Evolutionary conservation across 305 asterid genomes (phyloP), one percentile per base, ranked within the genome.

Genomic region (Fraxinus albicans): DNA sequence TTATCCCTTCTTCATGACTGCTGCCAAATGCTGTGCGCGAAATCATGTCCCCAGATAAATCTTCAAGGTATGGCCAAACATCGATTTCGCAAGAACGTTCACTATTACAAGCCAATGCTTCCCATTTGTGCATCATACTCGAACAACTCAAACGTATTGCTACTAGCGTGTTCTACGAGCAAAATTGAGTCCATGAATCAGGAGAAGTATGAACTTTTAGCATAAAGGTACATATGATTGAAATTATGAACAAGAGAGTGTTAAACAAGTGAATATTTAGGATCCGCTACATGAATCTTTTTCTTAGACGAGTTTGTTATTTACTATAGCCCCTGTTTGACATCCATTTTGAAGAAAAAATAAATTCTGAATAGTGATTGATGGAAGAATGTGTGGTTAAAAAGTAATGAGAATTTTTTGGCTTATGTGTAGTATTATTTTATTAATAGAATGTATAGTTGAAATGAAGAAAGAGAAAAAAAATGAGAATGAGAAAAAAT

Each of bases 21-120:
- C 84, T 84, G 23, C 92, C 93, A 23, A 89, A 91, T 2, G 92
- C 91, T 2, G 94, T 87, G 15, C 90, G 84, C 4, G 95, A 89
- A 55, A 91, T 90, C 55, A 85, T 86, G 80, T 92, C 95, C 9
- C 89, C 77, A 0, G 93, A 65, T 25, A 89, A 27, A 9, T 77
- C 75, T 70, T 86, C 86, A 60, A 92, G 87, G 50, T 86, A 77
- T 2, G 94, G 91, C 89, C 90, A 87, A 10, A 92, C 90, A 34
- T 90, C 91, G 33, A 90, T 72, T 87, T 92, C 93, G 13, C 53
- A 27, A 25, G 80, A 76, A 19, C 79, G 84, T 25, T 81, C 81
- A 1, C 12, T 31, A 0, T 31, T 8, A 3, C 63, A 77, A 63
- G 85, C 79, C 70, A 83, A 10, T 63, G 79, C 79, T 58, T 86